These are phyloP conservation scores for Fusarium sp. DNA, from an alignment of 2,329 filamentous ascomycete genomes.

Conservation along the genomic window DNA sequence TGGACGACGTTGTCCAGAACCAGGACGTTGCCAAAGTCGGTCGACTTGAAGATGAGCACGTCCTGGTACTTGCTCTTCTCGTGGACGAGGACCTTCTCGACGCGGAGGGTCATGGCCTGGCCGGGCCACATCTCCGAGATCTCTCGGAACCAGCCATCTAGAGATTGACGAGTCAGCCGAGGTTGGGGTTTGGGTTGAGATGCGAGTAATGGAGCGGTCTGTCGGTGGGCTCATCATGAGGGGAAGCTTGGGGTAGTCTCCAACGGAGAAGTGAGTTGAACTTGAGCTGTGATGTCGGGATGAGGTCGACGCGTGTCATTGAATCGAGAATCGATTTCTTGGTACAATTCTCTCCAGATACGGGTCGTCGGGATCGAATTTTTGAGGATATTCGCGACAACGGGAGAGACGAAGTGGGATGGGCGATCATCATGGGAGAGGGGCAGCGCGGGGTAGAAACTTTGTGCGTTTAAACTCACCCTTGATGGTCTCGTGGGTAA, in stretches of 20 bases:
- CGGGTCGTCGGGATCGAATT: not conserved
- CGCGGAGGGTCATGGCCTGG: slow-evolving; percentile 98
- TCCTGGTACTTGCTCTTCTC: slow-evolving; percentile 99
- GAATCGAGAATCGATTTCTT: not conserved
- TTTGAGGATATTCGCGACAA: not conserved
- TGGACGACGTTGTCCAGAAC: slow-evolving; percentile 99
- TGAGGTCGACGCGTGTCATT: not conserved
- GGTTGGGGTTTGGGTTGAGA: not conserved
- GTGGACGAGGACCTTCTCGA: slow-evolving; percentile 98
- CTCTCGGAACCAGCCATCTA: slow-evolving; percentile 99
- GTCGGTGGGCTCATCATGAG: not conserved
- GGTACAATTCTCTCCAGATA: not conserved
- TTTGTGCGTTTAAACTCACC: slow-evolving; percentile 57
- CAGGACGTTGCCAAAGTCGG: slow-evolving; percentile 93
- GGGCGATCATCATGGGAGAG: slow-evolving; percentile 40
- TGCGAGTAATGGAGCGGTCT: not conserved
- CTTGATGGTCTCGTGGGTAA: slow-evolving; percentile 81
- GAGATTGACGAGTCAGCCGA: slow-evolving; percentile 18
- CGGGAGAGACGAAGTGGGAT: not conserved
- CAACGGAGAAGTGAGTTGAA: not conserved
- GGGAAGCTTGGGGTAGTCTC: not conserved
- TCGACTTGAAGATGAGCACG: slow-evolving; percentile 98
- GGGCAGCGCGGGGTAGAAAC: slow-evolving; percentile 38
- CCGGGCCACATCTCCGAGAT: slow-evolving; percentile 99
- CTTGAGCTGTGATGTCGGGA: not conserved